A percentile compares a stretch with the other conserved stretches of the same genome.
Evolutionary conservation across 1,284 basidiomycete species (phyloP).

Genomic region (Gastroboletus turbinatus): DNA sequence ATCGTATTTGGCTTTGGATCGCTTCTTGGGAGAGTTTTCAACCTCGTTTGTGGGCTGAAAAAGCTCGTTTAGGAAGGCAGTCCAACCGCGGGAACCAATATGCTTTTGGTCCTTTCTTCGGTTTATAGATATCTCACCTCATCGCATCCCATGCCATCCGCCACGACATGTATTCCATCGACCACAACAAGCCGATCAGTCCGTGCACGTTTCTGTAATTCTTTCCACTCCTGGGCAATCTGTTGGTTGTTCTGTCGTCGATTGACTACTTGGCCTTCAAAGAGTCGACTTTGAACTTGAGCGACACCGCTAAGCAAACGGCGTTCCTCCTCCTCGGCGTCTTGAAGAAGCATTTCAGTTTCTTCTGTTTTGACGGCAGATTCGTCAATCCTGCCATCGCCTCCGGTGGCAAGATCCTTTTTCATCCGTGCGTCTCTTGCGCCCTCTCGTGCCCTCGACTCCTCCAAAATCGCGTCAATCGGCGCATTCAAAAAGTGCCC

Average conservation of each 20-base stretch:
- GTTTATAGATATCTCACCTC: slow-evolving; percentile 28
- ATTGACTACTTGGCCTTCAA: slow-evolving; percentile 52
- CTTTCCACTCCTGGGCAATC: slow-evolving; percentile 46
- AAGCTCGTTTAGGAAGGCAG: slow-evolving; percentile 3
- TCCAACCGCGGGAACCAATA: not conserved
- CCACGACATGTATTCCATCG: slow-evolving; percentile 47
- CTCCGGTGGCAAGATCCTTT: slow-evolving; percentile 29
- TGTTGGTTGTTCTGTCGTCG: slow-evolving; percentile 39
- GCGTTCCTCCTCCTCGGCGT: slow-evolving; percentile 57
- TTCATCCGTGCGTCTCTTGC: slow-evolving; percentile 44
- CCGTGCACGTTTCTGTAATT: slow-evolving; percentile 44
- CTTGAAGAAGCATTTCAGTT: slow-evolving; percentile 37
- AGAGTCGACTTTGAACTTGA: slow-evolving; percentile 55
- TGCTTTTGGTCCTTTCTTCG: not conserved
- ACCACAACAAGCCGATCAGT: slow-evolving; percentile 42
- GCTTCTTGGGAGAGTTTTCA: slow-evolving; percentile 26
- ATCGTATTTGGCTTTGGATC: slow-evolving; percentile 38
- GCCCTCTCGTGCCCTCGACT: slow-evolving; percentile 42
- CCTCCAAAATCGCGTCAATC: slow-evolving; percentile 43
- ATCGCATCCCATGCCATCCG: slow-evolving; percentile 31
- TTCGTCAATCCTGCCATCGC: slow-evolving; percentile 22
- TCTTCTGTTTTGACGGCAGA: slow-evolving; percentile 20
- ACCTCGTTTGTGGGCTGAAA: slow-evolving; percentile 17
- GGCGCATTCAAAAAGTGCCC: slow-evolving; percentile 43
- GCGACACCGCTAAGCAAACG: slow-evolving; percentile 52